Conservation (phyloP, 768 basidiomycete species). For the Sistotremastrum niveocremeum region DNA sequence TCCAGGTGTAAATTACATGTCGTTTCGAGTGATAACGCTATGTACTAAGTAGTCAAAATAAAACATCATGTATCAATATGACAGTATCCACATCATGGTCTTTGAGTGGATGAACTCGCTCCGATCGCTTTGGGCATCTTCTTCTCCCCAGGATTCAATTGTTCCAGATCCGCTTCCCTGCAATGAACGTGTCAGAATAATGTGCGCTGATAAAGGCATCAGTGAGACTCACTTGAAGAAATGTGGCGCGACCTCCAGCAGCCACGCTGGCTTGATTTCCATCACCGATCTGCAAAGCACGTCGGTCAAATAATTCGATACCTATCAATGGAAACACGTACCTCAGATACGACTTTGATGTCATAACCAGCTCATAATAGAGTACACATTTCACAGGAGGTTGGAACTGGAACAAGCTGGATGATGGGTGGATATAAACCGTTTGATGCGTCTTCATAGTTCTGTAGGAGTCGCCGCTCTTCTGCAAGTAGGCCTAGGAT, state of each 20-base stretch:
- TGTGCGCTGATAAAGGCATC: not conserved
- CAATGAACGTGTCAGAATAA: not conserved
- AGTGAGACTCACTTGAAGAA: slow-evolving; percentile 59
- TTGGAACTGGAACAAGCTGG: slow-evolving; percentile 88
- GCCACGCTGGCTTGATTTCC: slow-evolving; percentile 95
- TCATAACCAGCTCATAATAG: slow-evolving; percentile 97
- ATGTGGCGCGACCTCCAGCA: slow-evolving; percentile 93
- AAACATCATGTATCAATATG: too few relatives aligned
- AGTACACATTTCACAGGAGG: slow-evolving; percentile 83
- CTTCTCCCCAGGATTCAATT: slow-evolving; percentile 67
- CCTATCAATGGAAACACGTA: slow-evolving; percentile 15
- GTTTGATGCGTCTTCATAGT: slow-evolving; percentile 95
- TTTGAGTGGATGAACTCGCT: not conserved
- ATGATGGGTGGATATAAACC: slow-evolving; percentile 93
- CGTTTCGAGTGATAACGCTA: too few relatives aligned
- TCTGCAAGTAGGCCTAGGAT: slow-evolving; percentile 74
- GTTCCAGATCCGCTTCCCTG: slow-evolving; percentile 52
- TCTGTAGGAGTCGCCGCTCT: slow-evolving; percentile 92
- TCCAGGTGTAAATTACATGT: not conserved
- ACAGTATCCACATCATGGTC: too few relatives aligned
- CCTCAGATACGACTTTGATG: slow-evolving; percentile 93
- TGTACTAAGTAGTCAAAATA: too few relatives aligned
- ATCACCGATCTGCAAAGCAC: slow-evolving; percentile 60
- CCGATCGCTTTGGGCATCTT: slow-evolving; percentile 86
- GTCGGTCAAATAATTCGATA: not conserved